Percentiles rank a stretch among this genome's conserved stretches.
Evolutionary conservation across 2,329 filamentous ascomycete species (phyloP).

Genomic region (Aspergillus felis): DNA sequence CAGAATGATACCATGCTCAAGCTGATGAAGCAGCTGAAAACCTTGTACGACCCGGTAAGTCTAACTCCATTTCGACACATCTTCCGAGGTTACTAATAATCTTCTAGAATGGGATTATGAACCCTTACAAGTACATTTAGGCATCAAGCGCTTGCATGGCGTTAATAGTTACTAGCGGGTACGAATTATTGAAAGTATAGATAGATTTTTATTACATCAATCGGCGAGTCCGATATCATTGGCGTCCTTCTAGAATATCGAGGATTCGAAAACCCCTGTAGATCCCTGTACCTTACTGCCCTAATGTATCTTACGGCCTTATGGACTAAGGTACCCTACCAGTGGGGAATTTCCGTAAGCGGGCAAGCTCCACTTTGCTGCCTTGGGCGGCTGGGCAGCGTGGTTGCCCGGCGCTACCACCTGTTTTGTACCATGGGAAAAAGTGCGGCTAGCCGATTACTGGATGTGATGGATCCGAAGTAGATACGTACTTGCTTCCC

Average conservation of each 20-base stretch:
- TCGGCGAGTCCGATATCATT: no score
- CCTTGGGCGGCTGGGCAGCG: conserved; percentile 10
- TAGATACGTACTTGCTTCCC: background rate
- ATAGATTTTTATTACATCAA: background rate
- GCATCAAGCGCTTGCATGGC: background rate
- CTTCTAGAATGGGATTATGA: conserved; percentile 90
- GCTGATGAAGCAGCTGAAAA: conserved; percentile 94
- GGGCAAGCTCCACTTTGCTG: background rate
- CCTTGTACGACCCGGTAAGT: conserved; percentile 87
- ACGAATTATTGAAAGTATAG: background rate
- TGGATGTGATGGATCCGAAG: conserved; percentile 14
- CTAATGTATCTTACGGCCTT: no score
- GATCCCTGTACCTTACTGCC: background rate
- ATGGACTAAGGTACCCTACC: no score
- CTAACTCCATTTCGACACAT: background rate
- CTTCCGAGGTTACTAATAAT: conserved; percentile 13
- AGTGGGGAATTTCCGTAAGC: background rate
- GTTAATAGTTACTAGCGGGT: background rate
- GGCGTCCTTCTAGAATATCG: background rate
- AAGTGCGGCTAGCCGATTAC: conserved; percentile 11
- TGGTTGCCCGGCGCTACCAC: conserved; percentile 23
- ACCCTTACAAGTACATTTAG: conserved; percentile 91
- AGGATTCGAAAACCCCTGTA: background rate
- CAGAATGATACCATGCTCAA: conserved; percentile 79
- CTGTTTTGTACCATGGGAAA: conserved; percentile 17